Conservation (phyloP, 768 basidiomycete species). For the Rhizopogon vulgaris region DNA sequence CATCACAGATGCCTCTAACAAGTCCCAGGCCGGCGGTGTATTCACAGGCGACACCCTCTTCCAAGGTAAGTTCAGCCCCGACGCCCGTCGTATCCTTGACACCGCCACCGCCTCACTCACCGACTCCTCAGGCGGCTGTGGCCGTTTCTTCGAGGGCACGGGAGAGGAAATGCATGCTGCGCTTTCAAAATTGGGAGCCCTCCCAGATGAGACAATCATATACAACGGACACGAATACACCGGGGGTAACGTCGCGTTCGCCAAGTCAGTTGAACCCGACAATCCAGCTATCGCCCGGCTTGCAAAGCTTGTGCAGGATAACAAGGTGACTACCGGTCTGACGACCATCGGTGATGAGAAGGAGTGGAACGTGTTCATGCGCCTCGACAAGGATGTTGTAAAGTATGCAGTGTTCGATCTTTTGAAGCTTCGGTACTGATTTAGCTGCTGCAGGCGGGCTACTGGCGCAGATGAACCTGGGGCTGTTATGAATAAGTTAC, state of each 20-base stretch:
- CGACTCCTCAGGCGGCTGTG: slow-evolving; percentile 63
- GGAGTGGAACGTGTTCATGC: slow-evolving; percentile 94
- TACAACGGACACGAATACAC: slow-evolving; percentile 96
- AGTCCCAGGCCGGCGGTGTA: slow-evolving; percentile 60
- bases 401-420: slow-evolving; percentile 38
- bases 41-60: slow-evolving; percentile 97
- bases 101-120: neutral
- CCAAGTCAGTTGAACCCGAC: slow-evolving; percentile 50
- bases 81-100: neutral
- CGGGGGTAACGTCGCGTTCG: slow-evolving; percentile 65
- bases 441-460: slow-evolving; percentile 37
- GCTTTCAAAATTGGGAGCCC: slow-evolving; percentile 54
- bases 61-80: slow-evolving; percentile 24
- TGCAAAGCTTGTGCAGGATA: slow-evolving; percentile 46
- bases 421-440: neutral
- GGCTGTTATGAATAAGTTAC: slow-evolving; percentile 65
- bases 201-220: slow-evolving; percentile 76
- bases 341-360: slow-evolving; percentile 93
- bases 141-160: slow-evolving; percentile 90
- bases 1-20: slow-evolving; percentile 45
- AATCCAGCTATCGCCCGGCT: slow-evolving; percentile 60
- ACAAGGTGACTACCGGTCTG: slow-evolving; percentile 67
- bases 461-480: slow-evolving; percentile 39
- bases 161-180: slow-evolving; percentile 77
- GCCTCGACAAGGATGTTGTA: slow-evolving; percentile 56